These are phyloP conservation scores for Ceratocystis eucalypticola DNA, from an alignment of 2,329 filamentous ascomycete species.

Conservation along the genomic window DNA sequence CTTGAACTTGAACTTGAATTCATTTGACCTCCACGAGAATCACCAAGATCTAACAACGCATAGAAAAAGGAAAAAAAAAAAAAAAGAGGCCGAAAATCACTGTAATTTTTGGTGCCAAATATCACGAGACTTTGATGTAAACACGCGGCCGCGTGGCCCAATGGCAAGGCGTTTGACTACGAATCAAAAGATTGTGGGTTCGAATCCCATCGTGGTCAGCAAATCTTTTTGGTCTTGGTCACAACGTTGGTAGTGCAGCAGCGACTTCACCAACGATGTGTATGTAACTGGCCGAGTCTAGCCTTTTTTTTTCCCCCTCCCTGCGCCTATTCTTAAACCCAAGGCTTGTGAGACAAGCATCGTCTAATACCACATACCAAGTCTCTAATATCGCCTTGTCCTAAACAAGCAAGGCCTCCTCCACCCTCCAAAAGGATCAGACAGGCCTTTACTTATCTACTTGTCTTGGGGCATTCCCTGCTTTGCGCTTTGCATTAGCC, in stretches of 20 bases:
- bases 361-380: not conserved
- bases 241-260: not conserved
- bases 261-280: not conserved
- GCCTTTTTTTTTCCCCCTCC: not conserved
- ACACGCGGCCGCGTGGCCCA: conserved; percentile 15
- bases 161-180: conserved; percentile 18
- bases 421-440: not conserved
- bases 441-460: not conserved
- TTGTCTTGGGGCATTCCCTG: not conserved
- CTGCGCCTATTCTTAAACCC: not conserved
- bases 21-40: too few species aligned
- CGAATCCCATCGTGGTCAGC: conserved; percentile 16
- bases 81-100: not conserved
- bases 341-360: not conserved
- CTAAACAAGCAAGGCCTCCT: not conserved
- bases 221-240: not conserved
- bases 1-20: too few species aligned
- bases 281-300: not conserved
- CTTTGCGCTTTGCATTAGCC: not conserved
- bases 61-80: not conserved
- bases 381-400: not conserved
- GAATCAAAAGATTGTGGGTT: conserved; percentile 18
- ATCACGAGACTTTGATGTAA: not conserved
- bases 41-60: too few species aligned
- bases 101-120: too few species aligned